Evolutionary conservation across 306 rosid genomes (phyloP).

Genomic region (Mimosa pudica): DNA sequence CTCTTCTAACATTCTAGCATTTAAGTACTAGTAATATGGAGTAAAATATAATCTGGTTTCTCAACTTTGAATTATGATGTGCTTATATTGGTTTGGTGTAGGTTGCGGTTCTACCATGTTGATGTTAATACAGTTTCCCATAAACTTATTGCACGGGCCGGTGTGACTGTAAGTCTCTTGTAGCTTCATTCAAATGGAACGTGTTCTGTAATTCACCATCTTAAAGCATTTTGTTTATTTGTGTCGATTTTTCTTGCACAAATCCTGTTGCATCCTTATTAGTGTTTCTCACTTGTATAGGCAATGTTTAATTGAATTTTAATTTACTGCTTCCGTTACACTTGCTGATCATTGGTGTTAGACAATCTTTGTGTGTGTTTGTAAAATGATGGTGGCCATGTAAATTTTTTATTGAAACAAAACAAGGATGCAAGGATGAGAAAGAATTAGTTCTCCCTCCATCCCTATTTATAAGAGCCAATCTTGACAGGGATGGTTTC

Average conservation of each 20-base stretch:
- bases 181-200: slow-evolving; percentile 53
- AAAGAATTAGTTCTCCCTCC: not conserved
- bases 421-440: not conserved
- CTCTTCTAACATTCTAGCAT: not conserved
- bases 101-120: slow-evolving; percentile 70
- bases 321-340: not conserved
- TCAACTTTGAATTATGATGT: slow-evolving; percentile 19
- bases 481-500: not conserved
- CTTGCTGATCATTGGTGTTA: not conserved
- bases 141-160: slow-evolving; percentile 80
- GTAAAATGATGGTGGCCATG: not conserved
- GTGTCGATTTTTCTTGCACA: slow-evolving; percentile 5
- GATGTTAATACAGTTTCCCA: slow-evolving; percentile 79
- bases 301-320: not conserved
- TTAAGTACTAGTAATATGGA: too few species aligned
- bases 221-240: slow-evolving; percentile 12
- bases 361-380: not conserved
- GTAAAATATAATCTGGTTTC: slow-evolving; percentile 9
- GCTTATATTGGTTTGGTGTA: slow-evolving; percentile 43
- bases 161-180: slow-evolving; percentile 77
- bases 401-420: slow-evolving; percentile 1
- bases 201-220: slow-evolving; percentile 26
- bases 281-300: not conserved
- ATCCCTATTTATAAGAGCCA: not conserved
- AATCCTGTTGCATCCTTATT: not conserved